Percentiles rank a stretch among this genome's conserved stretches.
Evolutionary conservation across 2,329 filamentous ascomycete genomes (phyloP).

Genomic region (Sporothrix pallida): DNA sequence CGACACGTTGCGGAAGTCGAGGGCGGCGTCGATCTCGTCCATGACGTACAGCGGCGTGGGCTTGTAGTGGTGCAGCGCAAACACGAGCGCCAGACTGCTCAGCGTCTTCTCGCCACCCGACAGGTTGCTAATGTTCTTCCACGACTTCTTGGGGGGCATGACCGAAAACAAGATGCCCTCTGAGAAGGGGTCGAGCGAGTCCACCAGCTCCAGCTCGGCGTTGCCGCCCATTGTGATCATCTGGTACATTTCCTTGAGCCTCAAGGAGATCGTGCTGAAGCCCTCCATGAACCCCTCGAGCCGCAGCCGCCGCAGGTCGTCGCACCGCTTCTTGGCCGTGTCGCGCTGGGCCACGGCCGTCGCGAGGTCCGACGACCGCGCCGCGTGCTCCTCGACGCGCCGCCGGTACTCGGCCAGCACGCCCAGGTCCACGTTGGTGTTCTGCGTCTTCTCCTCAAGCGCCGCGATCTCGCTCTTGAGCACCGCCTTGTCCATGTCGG

Average conservation of each 20-base stretch:
- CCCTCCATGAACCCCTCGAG: conserved; percentile 98
- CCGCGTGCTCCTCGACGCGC: conserved; percentile 49
- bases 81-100: conserved; percentile 91
- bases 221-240: conserved; percentile 99
- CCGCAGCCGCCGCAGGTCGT: conserved; percentile 86
- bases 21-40: conserved; percentile 98
- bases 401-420: conserved; percentile 61
- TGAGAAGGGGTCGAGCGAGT: conserved; percentile 93
- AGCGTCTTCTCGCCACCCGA: conserved; percentile 97
- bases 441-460: conserved; percentile 75
- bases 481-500: conserved; percentile 67
- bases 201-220: conserved; percentile 94
- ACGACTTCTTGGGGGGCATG: conserved; percentile 99
- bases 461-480: conserved; percentile 67
- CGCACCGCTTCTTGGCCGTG: conserved; percentile 85
- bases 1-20: conserved; percentile 97
- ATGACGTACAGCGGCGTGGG: conserved; percentile 98
- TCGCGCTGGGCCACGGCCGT: conserved; percentile 80
- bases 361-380: conserved; percentile 76
- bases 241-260: conserved; percentile 99
- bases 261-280: conserved; percentile 89
- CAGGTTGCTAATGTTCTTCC: conserved; percentile 98
- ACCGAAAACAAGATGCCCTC: conserved; percentile 97
- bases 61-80: conserved; percentile 97
- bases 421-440: conserved; percentile 83